These are phyloP conservation scores for Botrytis fabae DNA, from an alignment of 2,329 filamentous ascomycete species.

Conservation along the genomic window DNA sequence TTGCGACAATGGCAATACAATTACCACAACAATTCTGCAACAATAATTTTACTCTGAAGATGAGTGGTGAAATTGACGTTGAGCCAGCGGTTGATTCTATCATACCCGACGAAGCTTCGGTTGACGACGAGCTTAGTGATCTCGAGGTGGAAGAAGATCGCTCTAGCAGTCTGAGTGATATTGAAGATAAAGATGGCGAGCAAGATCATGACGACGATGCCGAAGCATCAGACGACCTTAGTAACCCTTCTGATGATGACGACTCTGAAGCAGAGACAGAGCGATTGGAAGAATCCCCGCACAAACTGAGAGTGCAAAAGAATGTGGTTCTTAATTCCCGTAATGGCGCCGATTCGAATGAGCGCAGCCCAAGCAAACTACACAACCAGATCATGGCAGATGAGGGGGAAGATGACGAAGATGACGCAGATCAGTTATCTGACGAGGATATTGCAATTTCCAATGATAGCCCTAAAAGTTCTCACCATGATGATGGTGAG, in stretches of 20 bases:
- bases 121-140: conserved; percentile 39
- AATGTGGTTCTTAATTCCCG: conserved; percentile 61
- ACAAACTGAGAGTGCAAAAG: conserved; percentile 58
- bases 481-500: conserved; percentile 45
- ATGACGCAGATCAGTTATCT: conserved; percentile 42
- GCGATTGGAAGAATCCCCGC: conserved; percentile 85
- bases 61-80: conserved; percentile 38
- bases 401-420: conserved; percentile 46
- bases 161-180: conserved; percentile 91
- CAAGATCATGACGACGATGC: conserved; percentile 61
- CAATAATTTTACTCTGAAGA: conserved; percentile 29
- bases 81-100: conserved; percentile 34
- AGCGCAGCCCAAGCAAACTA: conserved; percentile 76
- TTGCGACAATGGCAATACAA: conserved; percentile 4
- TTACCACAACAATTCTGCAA: conserved; percentile 8
- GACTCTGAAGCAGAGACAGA: conserved; percentile 93
- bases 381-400: conserved; percentile 55
- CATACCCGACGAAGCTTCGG: conserved; percentile 33
- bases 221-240: conserved; percentile 40
- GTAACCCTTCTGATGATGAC: conserved; percentile 53
- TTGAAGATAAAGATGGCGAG: conserved; percentile 70
- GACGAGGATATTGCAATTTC: conserved; percentile 42
- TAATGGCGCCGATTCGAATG: conserved; percentile 55
- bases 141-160: conserved; percentile 60
- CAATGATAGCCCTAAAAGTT: conserved; percentile 42